Evolutionary conservation across 148 eudicot species (phyloP).

Genomic region (Camellia lanceoleosa): DNA sequence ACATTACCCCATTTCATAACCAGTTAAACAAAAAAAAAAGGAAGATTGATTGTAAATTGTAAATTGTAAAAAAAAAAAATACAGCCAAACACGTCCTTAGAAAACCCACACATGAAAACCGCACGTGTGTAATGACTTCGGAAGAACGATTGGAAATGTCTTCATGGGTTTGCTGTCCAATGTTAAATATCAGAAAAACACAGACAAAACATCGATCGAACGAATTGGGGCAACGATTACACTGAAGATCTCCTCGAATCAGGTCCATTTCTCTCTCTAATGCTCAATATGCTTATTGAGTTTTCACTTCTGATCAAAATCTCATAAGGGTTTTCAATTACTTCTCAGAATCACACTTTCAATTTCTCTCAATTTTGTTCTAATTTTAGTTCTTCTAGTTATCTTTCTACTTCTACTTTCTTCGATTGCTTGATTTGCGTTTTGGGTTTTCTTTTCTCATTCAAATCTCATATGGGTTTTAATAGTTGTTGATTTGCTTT

Average conservation of each 20-base stretch:
- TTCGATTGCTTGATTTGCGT: background rate
- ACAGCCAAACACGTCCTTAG: too few species aligned
- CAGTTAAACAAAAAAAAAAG: too few species aligned
- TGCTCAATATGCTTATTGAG: background rate
- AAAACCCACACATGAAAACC: too few species aligned
- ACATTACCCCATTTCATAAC: too few species aligned
- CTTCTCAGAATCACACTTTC: background rate
- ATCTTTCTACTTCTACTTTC: background rate
- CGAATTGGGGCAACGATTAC: background rate
- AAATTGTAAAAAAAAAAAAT: too few species aligned
- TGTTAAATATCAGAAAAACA: too few species aligned
- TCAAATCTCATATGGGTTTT: background rate
- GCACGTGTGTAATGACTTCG: too few species aligned
- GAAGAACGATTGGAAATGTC: too few species aligned
- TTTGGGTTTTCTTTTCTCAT: background rate
- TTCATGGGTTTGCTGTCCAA: too few species aligned
- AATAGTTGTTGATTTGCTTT: slow-evolving; percentile 1
- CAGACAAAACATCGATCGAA: slow-evolving; percentile 7
- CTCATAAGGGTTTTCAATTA: background rate
- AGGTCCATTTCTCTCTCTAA: background rate
- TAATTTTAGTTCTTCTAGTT: slow-evolving; percentile 4
- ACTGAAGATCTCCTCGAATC: background rate
- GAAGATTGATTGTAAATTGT: too few species aligned
- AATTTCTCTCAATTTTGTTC: background rate
- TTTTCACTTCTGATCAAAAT: background rate